Evolutionary conservation across 768 basidiomycete genomes (phyloP).

Genomic region (Termitomyces sp.): DNA sequence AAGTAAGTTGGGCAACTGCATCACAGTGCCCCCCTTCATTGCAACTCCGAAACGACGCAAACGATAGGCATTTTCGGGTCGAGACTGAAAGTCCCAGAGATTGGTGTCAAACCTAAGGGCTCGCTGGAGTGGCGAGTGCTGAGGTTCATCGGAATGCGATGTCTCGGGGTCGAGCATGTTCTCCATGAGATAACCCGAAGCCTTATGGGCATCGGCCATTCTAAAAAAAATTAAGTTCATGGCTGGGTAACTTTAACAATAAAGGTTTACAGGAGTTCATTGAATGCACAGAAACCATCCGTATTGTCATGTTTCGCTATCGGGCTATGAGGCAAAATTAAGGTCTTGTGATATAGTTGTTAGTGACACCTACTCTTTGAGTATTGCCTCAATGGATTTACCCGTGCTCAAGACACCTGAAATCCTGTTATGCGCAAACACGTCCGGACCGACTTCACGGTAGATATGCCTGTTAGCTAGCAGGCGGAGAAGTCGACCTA

Average conservation of each 20-base stretch:
- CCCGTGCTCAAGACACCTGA: constrained; percentile 24
- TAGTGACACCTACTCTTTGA: constrained; percentile 16
- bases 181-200: constrained; percentile 23
- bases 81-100: constrained; percentile 18
- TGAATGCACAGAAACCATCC: constrained; percentile 21
- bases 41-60: constrained; percentile 23
- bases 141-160: constrained; percentile 14
- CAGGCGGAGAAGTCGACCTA: constrained; percentile 26
- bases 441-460: constrained; percentile 28
- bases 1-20: constrained; percentile 15
- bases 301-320: constrained; percentile 22
- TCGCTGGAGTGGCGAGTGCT: constrained; percentile 14
- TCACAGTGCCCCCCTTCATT: constrained; percentile 18
- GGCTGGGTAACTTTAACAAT: not conserved
- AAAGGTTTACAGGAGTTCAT: constrained; percentile 17
- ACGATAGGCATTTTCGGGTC: constrained; percentile 19
- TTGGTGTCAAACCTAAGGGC: constrained; percentile 14
- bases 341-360: not conserved
- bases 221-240: constrained; percentile 8
- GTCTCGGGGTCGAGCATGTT: constrained; percentile 18
- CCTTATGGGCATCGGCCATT: constrained; percentile 20
- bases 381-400: constrained; percentile 22
- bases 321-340: constrained; percentile 13
- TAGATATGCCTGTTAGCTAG: constrained; percentile 31
- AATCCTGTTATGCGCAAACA: constrained; percentile 31